Base-by-base conservation (phyloP, 2,329 filamentous ascomycete genomes). In the Calonectria henricotiae region DNA sequence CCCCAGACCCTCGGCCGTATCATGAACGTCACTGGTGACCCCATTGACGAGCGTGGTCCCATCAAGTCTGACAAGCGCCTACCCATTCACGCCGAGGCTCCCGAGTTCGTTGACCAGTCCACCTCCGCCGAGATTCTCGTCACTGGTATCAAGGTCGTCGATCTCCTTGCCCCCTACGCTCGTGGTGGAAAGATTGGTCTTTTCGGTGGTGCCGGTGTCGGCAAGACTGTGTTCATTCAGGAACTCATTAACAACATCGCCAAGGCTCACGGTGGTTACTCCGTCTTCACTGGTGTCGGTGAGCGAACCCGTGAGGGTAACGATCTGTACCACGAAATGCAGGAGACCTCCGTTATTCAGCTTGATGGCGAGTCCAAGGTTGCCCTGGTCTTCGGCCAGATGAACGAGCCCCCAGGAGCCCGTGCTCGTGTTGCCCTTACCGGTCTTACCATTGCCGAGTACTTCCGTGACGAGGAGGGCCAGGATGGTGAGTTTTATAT, bases 181-280 rank as follows among this genome's bases (percentile, higher is more conserved):
- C 96, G 96, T 97, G 96, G 96, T 94, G 96, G 96, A 92, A 99
- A 99, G 93, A 99, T 99, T 91, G 96, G 96, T 94, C 95, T 99
- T 80, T 99, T 99, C 89, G 96, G 96, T 89, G 96, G 96, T 96
- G 96, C 96, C 82, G 96, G 96, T 97, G 96, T 99, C 90, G 96
- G 96, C 87, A 99, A 99, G 93, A 99, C 96, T 85, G 96, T 99
- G 85, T 99, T 98, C 91, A 99, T 99, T 86, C 96, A 99, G 91
- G 96, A 99, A 89, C 89, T 99, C 85, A 99, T 99, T 90, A 99
- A 99, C 95, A 99, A 99, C 93, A 98, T 99, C 84, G 96, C 96
- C 88, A 98, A 98, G 92, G 96, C 96, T 81, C 96, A 99, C 90
- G 96, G 96, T 97, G 96, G 96, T 97, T 99, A 97, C 94, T 99